A percentile compares a stretch with the other conserved stretches of the same genome.
These are phyloP conservation scores for Davidsoniella eucalypti DNA, from an alignment of 2,329 filamentous ascomycete genomes.

Conservation along the genomic window DNA sequence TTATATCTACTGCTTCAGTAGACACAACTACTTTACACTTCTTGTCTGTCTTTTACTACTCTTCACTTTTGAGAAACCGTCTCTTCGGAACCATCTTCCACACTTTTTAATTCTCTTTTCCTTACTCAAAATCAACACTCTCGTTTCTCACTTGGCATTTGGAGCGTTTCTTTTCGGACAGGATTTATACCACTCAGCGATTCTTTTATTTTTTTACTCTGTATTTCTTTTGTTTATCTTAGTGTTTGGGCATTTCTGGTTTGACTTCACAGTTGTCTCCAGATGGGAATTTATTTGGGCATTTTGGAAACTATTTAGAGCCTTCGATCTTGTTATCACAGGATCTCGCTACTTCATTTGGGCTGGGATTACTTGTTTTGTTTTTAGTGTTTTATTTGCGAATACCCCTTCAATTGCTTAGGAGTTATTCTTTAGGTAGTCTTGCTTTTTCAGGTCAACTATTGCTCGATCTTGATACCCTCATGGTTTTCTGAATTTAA, in stretches of 20 bases:
- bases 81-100: background rate
- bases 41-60: conserved; percentile 5
- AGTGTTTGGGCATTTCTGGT: background rate
- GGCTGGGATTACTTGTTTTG: background rate
- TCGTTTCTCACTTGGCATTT: conserved; percentile 3
- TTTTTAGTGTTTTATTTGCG: conserved; percentile 4
- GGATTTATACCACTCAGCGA: background rate
- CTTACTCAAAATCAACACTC: background rate
- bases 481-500: conserved; percentile 8
- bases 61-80: background rate
- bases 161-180: conserved; percentile 1
- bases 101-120: conserved; percentile 3
- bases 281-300: conserved; percentile 2
- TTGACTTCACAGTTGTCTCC: background rate
- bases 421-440: conserved; percentile 6
- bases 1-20: background rate
- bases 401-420: conserved; percentile 3
- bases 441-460: conserved; percentile 5
- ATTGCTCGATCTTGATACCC: conserved; percentile 3
- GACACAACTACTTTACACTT: background rate
- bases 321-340: background rate
- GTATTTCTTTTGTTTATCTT: background rate
- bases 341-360: too few relatives aligned
- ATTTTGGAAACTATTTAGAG: background rate
- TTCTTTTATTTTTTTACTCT: background rate